phyloP scores from a whole-genome alignment of 306 rosid genomes.

The Fagus sylvatica region DNA sequence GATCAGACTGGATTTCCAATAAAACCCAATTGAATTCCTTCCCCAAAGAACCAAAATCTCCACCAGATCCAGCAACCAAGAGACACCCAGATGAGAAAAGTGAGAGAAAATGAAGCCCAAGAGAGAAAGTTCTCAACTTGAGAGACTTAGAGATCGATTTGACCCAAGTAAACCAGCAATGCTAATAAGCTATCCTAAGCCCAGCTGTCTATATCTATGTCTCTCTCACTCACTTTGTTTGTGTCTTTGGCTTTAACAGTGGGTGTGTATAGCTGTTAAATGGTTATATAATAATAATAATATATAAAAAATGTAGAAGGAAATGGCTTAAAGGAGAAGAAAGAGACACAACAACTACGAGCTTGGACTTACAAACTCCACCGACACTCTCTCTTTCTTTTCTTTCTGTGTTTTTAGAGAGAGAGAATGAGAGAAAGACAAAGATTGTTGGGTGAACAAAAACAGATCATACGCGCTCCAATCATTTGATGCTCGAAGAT shows the following conservation, averaged over 20 bases:
- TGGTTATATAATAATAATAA: neutral
- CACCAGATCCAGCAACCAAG: conserved; percentile 3
- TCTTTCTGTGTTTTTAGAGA: conserved; percentile 1
- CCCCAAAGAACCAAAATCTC: conserved; percentile 29
- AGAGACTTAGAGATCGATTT: neutral
- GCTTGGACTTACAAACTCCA: conserved; percentile 34
- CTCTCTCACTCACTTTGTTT: conserved; percentile 28
- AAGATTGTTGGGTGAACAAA: conserved; percentile 3
- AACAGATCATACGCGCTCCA: conserved; percentile 16
- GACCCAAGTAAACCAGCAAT: neutral
- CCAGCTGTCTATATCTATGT: neutral
- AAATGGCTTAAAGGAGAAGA: conserved; percentile 44
- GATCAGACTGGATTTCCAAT: conserved; percentile 24
- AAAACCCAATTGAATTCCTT: conserved; percentile 27
- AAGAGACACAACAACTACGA: conserved; percentile 58
- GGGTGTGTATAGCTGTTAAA: conserved; percentile 52
- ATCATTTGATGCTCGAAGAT: neutral
- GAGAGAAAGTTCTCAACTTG: neutral
- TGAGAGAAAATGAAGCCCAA: conserved; percentile 14
- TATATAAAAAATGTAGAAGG: conserved; percentile 6
- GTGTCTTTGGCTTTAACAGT: conserved; percentile 13
- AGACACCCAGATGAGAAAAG: neutral
- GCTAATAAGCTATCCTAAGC: neutral
- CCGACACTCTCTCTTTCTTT: conserved; percentile 48
- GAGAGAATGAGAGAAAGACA: neutral